Percentiles rank a stretch among this genome's conserved stretches.
Conservation (phyloP, 805 yeast species). For the Schizosaccharomyces lindneri region DNA sequence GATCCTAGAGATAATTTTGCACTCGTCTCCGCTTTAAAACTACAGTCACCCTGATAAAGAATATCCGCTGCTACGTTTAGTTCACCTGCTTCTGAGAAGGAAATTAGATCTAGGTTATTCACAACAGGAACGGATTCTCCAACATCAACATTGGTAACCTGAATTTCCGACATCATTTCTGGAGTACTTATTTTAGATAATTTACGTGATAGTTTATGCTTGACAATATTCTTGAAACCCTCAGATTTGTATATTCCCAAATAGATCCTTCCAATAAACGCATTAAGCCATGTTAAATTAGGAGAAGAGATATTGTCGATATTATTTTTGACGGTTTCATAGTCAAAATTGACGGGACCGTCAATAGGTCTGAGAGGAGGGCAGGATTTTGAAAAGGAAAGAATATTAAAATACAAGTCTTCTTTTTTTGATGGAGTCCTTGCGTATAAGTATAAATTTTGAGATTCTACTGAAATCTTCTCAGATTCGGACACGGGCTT, state of each 20-base stretch:
- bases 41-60: slow-evolving; percentile 49
- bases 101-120: slow-evolving; percentile 43
- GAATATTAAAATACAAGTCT: slow-evolving; percentile 69
- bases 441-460: slow-evolving; percentile 35
- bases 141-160: slow-evolving; percentile 41
- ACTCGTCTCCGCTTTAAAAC: slow-evolving; percentile 50
- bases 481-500: slow-evolving; percentile 58
- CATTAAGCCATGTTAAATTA: slow-evolving; percentile 46
- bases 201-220: slow-evolving; percentile 39
- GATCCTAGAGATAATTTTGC: not conserved
- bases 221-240: slow-evolving; percentile 31
- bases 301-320: not conserved
- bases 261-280: slow-evolving; percentile 60
- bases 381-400: not conserved
- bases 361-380: slow-evolving; percentile 21
- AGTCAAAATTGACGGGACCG: not conserved
- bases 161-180: slow-evolving; percentile 64
- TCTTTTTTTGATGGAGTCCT: slow-evolving; percentile 68
- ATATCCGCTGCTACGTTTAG: slow-evolving; percentile 35
- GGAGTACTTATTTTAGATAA: slow-evolving; percentile 62
- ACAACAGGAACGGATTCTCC: slow-evolving; percentile 66
- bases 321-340: not conserved
- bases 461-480: slow-evolving; percentile 48
- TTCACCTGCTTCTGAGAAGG: slow-evolving; percentile 46
- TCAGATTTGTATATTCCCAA: slow-evolving; percentile 52